These are phyloP conservation scores for Suillus clintonianus DNA, from an alignment of 768 basidiomycete genomes.

Conservation along the genomic window DNA sequence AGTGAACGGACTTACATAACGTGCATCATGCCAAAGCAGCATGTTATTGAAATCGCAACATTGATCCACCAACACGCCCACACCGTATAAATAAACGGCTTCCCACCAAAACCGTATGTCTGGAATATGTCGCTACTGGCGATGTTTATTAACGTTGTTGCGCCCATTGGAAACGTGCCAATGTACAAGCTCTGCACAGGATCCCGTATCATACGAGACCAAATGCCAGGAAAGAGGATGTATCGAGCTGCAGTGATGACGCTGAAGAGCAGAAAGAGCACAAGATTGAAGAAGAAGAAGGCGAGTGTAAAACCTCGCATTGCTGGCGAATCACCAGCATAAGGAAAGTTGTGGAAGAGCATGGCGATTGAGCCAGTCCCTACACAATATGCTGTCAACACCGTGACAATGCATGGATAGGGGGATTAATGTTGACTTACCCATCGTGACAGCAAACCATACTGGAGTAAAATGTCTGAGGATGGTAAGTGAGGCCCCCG, in stretches of 20 bases:
- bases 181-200: slow-evolving; percentile 54
- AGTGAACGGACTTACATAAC: slow-evolving; percentile 56
- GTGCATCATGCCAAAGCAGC: slow-evolving; percentile 64
- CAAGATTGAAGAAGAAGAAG: slow-evolving; percentile 62
- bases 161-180: slow-evolving; percentile 58
- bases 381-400: slow-evolving; percentile 11
- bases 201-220: slow-evolving; percentile 48
- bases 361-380: slow-evolving; percentile 56
- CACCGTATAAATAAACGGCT: slow-evolving; percentile 50
- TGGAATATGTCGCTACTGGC: slow-evolving; percentile 47
- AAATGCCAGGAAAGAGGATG: slow-evolving; percentile 51
- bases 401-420: not conserved
- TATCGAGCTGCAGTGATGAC: slow-evolving; percentile 51
- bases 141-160: slow-evolving; percentile 56
- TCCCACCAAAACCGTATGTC: slow-evolving; percentile 51
- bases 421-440: slow-evolving; percentile 24
- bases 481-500: not conserved
- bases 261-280: slow-evolving; percentile 53
- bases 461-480: slow-evolving; percentile 52
- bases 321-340: slow-evolving; percentile 41
- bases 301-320: slow-evolving; percentile 45
- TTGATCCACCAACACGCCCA: slow-evolving; percentile 77
- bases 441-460: slow-evolving; percentile 61
- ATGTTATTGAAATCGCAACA: slow-evolving; percentile 52
- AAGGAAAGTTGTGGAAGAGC: slow-evolving; percentile 60